These are phyloP conservation scores for Curvularia sp. DNA, from an alignment of 2,329 filamentous ascomycete genomes.

Conservation along the genomic window DNA sequence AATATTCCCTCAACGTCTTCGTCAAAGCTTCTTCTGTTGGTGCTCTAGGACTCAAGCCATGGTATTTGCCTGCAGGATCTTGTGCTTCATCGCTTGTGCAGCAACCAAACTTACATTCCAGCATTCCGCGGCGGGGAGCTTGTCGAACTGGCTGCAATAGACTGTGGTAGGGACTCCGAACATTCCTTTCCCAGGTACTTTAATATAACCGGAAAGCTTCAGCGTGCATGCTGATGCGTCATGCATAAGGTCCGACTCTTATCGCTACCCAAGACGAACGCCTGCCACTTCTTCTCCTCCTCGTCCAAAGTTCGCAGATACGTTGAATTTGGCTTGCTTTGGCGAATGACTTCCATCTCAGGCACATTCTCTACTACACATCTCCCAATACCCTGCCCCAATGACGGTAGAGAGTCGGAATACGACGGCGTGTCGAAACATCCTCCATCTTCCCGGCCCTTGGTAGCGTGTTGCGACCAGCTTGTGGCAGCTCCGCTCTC, in stretches of 20 bases:
- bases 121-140: conserved; percentile 31
- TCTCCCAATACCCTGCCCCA: conserved; percentile 18
- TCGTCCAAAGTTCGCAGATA: conserved; percentile 14
- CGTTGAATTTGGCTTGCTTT: not conserved
- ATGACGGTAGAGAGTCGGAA: conserved; percentile 39
- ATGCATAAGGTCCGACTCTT: conserved; percentile 13
- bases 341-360: not conserved
- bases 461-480: conserved; percentile 40
- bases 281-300: conserved; percentile 44
- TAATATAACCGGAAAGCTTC: conserved; percentile 6
- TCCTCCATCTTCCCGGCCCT: conserved; percentile 32
- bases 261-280: conserved; percentile 42
- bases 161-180: conserved; percentile 26
- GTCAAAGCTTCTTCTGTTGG: conserved; percentile 23
- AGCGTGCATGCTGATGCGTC: conserved; percentile 5
- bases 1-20: conserved; percentile 16
- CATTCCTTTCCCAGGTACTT: conserved; percentile 18
- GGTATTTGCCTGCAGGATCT: conserved; percentile 27
- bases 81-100: conserved; percentile 36
- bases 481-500: conserved; percentile 22
- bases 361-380: not conserved
- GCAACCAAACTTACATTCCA: conserved; percentile 19
- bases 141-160: conserved; percentile 29
- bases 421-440: conserved; percentile 24
- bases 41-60: conserved; percentile 25